Percentiles rank a stretch among this genome's conserved stretches.
Evolutionary conservation across 2,329 filamentous ascomycete genomes (phyloP).

Genomic region (Tolypocladium tropicale): DNA sequence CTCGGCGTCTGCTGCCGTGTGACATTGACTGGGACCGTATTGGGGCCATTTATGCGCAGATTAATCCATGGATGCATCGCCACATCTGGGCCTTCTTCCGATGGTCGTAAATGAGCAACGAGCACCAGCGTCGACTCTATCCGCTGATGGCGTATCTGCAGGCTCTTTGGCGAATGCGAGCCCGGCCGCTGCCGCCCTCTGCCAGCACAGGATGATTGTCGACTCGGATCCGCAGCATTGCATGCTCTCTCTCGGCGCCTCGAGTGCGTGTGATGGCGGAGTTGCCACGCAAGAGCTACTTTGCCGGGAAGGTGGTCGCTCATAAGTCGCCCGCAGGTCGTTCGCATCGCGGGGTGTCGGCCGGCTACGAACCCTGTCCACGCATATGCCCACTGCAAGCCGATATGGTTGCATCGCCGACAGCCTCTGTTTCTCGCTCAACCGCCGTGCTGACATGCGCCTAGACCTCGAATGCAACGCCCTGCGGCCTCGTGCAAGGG

Average conservation of each 20-base stretch:
- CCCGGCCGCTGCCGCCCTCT: background rate
- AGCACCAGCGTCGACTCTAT: no score
- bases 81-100: background rate
- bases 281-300: background rate
- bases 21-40: background rate
- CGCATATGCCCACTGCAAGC: background rate
- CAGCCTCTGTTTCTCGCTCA: background rate
- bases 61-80: background rate
- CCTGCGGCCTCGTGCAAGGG: background rate
- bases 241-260: background rate
- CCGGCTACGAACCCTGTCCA: background rate
- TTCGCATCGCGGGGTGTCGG: background rate
- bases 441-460: background rate
- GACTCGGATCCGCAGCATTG: background rate
- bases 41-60: background rate
- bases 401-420: background rate
- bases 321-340: background rate
- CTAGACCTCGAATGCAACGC: background rate
- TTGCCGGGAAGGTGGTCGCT: background rate
- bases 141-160: no score
- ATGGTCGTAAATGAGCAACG: background rate
- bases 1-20: background rate
- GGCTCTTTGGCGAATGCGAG: no score
- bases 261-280: background rate
- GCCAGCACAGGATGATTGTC: background rate